Evolutionary conservation across 257 asterid genomes (phyloP).

Genomic region (Echites panduratus): DNA sequence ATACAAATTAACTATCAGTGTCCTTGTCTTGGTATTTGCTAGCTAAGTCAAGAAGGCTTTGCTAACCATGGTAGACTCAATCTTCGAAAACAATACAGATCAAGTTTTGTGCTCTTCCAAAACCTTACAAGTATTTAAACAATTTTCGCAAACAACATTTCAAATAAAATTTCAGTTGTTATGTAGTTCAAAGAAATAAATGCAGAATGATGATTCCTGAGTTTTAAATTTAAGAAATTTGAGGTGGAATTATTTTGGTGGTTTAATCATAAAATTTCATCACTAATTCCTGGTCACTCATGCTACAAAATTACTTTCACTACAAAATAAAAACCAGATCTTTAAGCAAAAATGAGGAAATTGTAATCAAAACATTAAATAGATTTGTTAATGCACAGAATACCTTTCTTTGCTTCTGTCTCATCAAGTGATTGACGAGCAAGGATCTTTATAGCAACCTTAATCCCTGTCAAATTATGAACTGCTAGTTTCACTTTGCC

Average conservation of each 20-base stretch:
- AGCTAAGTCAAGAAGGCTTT: neutral
- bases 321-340: neutral
- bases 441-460: slow-evolving; percentile 64
- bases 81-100: neutral
- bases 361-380: neutral
- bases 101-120: neutral
- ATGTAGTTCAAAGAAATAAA: neutral
- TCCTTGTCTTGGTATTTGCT: neutral
- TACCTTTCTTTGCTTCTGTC: slow-evolving; percentile 23
- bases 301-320: neutral
- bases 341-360: neutral
- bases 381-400: neutral
- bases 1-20: neutral
- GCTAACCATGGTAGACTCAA: neutral
- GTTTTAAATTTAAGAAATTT: neutral
- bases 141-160: neutral
- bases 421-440: slow-evolving; percentile 34
- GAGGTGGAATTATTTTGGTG: neutral
- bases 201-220: neutral
- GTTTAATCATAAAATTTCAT: neutral
- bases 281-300: neutral
- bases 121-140: neutral
- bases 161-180: neutral
- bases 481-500: slow-evolving; percentile 60
- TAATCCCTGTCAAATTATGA: slow-evolving; percentile 45